Base-by-base conservation (phyloP, 2,329 filamentous ascomycete genomes). In the Graphilbum fragrans region DNA sequence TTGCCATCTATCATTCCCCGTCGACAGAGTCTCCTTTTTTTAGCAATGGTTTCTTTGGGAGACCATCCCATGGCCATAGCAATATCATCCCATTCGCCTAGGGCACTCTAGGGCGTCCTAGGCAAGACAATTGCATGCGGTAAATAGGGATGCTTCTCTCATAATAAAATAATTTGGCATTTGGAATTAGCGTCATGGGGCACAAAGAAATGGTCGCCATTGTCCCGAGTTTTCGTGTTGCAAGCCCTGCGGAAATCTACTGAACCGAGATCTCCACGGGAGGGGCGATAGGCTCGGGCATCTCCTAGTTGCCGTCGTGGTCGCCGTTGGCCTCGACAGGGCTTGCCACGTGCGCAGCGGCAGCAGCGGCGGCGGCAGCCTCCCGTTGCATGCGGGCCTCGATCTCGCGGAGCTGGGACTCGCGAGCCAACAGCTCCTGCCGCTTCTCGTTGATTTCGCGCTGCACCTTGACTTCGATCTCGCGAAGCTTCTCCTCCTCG, bases 401-500 rank as follows among this genome's bases (percentile, higher is more conserved):
- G 60, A 98, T 95, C 72, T 98, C 92, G 66, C 92, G 90, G 55
- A 98, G 79, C 70, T 98, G 92, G 58, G 87, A 94, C 71, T 98
- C 92, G 64, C 92, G 87, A 50, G 92, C 92, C 65, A 98, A 63
- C 48, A 98, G 76, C 67, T 98, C 92, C 70, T 98, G 92, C 69
- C 92, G 82, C 79, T 98, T 98, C 77, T 96, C 92, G 69, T 95
- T 94, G 72, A 98, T 98, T 68, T 98, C 92, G 60, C 92, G 86
- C 71, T 98, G 92, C 49, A 98, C 92, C 81, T 98, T 98, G 71
- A 95, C 74, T 63, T 98, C 92, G 61, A 98, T 96, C 71, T 98
- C 92, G 64, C 92, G 86, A 50, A 98, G 82, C 74, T 98, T 98
- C 82, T 98, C 92, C 71, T 98, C 92, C 67, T 98, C 92, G 58